These are phyloP conservation scores for Chrysosporium keratinophilum DNA, from an alignment of 2,329 filamentous ascomycete genomes.

Conservation along the genomic window DNA sequence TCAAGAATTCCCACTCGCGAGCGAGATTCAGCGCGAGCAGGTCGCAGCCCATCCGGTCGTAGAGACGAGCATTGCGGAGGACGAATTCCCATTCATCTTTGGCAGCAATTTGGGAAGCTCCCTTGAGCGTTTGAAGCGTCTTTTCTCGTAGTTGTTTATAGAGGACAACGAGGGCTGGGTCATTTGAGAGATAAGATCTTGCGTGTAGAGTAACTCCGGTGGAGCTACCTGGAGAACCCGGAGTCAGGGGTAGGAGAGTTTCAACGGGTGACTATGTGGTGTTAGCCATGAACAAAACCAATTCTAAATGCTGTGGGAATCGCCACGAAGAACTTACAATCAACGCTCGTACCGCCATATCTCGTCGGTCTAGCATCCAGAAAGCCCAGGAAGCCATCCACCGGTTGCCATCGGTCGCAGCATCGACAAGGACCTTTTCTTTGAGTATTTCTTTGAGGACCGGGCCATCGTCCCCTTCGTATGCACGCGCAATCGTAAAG, in stretches of 20 bases:
- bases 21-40: conserved; percentile 72
- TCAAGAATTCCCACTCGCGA: conserved; percentile 42
- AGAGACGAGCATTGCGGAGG: conserved; percentile 71
- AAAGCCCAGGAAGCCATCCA: conserved; percentile 96
- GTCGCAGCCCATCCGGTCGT: conserved; percentile 88
- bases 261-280: conserved; percentile 61
- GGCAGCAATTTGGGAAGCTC: conserved; percentile 70
- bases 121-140: conserved; percentile 70
- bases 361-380: conserved; percentile 72
- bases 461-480: conserved; percentile 77
- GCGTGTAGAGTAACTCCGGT: conserved; percentile 51
- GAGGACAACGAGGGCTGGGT: conserved; percentile 76
- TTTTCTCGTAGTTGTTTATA: conserved; percentile 78
- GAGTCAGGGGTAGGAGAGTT: conserved; percentile 46
- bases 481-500: conserved; percentile 75
- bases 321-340: conserved; percentile 47
- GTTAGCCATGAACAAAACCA: conserved; percentile 4
- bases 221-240: conserved; percentile 51
- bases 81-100: conserved; percentile 81
- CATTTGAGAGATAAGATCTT: conserved; percentile 75
- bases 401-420: conserved; percentile 70
- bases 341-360: conserved; percentile 73
- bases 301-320: background rate
- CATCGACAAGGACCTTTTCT: conserved; percentile 67
- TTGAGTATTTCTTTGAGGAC: conserved; percentile 64